Evolutionary conservation across 129 eudicot genomes (phyloP).

Genomic region (Saposhnikovia divaricata): DNA sequence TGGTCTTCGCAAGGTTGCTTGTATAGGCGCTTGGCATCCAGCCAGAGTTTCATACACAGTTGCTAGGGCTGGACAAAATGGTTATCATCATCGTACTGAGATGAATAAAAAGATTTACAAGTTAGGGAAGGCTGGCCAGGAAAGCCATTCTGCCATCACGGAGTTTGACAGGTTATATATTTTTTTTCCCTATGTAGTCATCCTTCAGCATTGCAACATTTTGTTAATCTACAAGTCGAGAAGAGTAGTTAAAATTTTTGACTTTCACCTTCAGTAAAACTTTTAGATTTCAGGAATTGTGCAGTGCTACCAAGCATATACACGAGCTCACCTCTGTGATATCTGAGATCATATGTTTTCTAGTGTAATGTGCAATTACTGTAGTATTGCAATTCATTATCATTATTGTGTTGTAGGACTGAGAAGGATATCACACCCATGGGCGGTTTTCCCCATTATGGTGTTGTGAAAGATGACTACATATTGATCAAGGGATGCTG

Average conservation of each 20-base stretch:
- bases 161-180: constrained; percentile 45
- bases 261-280: neutral
- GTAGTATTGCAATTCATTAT: neutral
- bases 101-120: constrained; percentile 63
- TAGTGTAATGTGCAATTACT: neutral
- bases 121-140: constrained; percentile 51
- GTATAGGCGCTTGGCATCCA: constrained; percentile 66
- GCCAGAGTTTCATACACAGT: constrained; percentile 62
- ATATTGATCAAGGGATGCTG: constrained; percentile 66
- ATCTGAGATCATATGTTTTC: neutral
- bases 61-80: constrained; percentile 69
- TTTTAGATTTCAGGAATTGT: neutral
- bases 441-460: constrained; percentile 67
- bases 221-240: neutral
- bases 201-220: neutral
- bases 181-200: neutral
- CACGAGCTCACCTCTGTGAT: neutral
- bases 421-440: constrained; percentile 64
- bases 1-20: constrained; percentile 71
- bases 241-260: neutral
- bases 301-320: neutral
- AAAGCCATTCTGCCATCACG: constrained; percentile 40
- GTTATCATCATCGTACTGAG: constrained; percentile 60
- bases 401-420: constrained; percentile 27
- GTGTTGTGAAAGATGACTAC: constrained; percentile 57